A percentile compares a stretch with the other conserved stretches of the same genome.
Evolutionary conservation across 176 grass and related monocot genomes (phyloP).

Genomic region (Zoysia japonica): DNA sequence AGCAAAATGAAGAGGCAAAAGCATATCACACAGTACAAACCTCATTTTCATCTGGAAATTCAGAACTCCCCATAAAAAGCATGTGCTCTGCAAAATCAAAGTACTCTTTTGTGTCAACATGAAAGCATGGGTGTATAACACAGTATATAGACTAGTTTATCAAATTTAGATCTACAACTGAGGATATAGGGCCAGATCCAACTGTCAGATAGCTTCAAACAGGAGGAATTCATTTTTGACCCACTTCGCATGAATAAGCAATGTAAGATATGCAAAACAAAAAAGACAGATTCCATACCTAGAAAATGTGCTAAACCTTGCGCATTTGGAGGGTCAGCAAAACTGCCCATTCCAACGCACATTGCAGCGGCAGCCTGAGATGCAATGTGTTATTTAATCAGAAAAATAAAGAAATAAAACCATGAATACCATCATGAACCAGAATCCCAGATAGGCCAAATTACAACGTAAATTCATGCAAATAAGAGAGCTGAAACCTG

Average conservation of each 20-base stretch:
- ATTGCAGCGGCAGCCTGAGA: conserved; percentile 90
- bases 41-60: conserved; percentile 99
- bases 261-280: conserved; percentile 4
- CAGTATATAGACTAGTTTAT: background rate
- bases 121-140: background rate
- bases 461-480: background rate
- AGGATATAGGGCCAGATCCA: background rate
- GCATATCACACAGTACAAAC: conserved; percentile 48
- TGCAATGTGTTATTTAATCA: background rate
- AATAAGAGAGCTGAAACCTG: conserved; percentile 9
- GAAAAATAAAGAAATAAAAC: conserved; percentile 3
- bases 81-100: conserved; percentile 80
- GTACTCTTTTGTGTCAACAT: conserved; percentile 22
- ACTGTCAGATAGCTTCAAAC: conserved; percentile 25
- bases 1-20: conserved; percentile 10
- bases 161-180: background rate
- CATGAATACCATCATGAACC: conserved; percentile 10
- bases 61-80: conserved; percentile 99
- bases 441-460: background rate
- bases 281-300: conserved; percentile 57
- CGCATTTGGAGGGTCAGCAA: conserved; percentile 77
- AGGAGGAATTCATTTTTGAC: conserved; percentile 18
- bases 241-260: background rate
- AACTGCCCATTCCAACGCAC: conserved; percentile 92
- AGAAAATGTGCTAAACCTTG: conserved; percentile 93